Base-by-base conservation (phyloP, 305 asterid genomes). In the Fraxinus dipetala region DNA sequence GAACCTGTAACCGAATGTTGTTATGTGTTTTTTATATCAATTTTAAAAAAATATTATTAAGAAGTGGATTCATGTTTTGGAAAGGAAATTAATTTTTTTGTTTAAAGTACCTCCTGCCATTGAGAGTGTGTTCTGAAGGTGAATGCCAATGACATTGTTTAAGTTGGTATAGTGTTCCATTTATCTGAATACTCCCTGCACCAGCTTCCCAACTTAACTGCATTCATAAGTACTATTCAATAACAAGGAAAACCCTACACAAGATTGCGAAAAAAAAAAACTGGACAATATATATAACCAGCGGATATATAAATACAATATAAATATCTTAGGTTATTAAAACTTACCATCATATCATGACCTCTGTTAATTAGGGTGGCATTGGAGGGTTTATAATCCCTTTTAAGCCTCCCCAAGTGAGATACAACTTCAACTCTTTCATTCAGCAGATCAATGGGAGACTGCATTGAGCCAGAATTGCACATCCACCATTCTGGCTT, bases 281-380 rank as follows among this genome's bases (percentile, higher is more conserved):
- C 51, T 40, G 51, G 51, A 40, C 48, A 31, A 31, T 31, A 31
- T 40, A 10, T 40, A 10, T 43, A 43, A 40, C 16, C 3, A 10
- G 5, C 5, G 5, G n/a, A 43, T 3, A 43, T 2, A 43, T 43
- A 43, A 43, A 43, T 43, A 43, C 14, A 43, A 43, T 10, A 10
- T 43, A 43, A 43, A 70, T 45, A 11, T 22, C 10, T 78, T 18
- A 56, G 20, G 22, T n/a, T 16, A 54, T 54, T 5, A 54, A 43
- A 43, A 1, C 54, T 6, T 85, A 93, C 97, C 97, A 89, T 92
- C 89, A 94, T 89, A 70, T 91, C 97, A 78, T 94, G 97, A 82
- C 97, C 97, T 86, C 97, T 84, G 10, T 93, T 93, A 34, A 84
- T 67, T 9, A 94, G 91, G 43, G 97, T 94, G 6, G 98, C 92